Base-by-base conservation (phyloP, 768 basidiomycete species). In the Amanita rimosa region DNA sequence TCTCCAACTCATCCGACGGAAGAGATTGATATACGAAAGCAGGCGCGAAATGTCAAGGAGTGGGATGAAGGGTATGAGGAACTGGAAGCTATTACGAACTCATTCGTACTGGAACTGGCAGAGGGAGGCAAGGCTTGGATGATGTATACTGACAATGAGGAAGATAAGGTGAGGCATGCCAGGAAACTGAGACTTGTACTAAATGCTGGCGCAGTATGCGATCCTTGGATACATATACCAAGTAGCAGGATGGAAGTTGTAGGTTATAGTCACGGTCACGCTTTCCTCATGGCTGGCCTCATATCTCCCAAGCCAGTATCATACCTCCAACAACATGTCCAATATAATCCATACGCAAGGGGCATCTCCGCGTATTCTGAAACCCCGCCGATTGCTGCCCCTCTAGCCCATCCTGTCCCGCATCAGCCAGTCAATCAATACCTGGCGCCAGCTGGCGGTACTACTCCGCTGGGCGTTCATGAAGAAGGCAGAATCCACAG, bases 401-500 rank as follows among this genome's bases (percentile, higher is more conserved):
- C 74, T 5, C 67, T 81, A 40, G 71, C 75, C 6, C 80, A 81
- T 53, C 70, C 75, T 3, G 70, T 79, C n/a, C 73, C 73, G 4
- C 75, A 75, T 56, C 74, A 74, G 51, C 62, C 67, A 6, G 58
- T 64, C 7, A 60, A 58, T 34, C 72, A 68, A 48, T 73, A 72
- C 53, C 63, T 73, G 56, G 53, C 58, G 51, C 64, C 59, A 53
- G 62, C 62, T 46, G 54, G 44, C 17, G 42, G 52, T 31, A 50
- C 51, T 16, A 50, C 60, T 39, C 60, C 48, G 40, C 61, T 71
- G 53, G 61, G 61, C 17, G 62, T 74, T 17, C 77, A 78, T 31
- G 75, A 76, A 49, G 76, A 78, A 50, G 62, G 63, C 55, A 94
- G 96, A 70, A 96, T 99, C 38, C 95, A 92, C 65, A 71, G 74